These are phyloP conservation scores for Stephanodiscus triporus DNA, from an alignment of 108 stramenopile species.

Conservation along the genomic window DNA sequence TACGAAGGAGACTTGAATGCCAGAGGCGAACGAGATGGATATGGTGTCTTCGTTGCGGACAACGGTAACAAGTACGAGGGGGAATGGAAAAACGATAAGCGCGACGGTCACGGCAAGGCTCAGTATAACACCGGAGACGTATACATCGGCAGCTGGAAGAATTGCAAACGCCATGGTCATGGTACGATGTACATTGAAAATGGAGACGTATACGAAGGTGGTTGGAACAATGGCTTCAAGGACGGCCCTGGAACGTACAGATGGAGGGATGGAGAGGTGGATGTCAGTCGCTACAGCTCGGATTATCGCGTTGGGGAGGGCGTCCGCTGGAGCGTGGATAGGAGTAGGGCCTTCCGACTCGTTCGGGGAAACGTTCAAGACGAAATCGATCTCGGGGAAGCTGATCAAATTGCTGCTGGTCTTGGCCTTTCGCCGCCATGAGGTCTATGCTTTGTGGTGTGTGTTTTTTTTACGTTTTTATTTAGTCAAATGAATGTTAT, in stretches of 20 bases:
- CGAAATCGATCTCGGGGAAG: conserved; percentile 42
- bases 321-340: conserved; percentile 54
- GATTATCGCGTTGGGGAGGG: conserved; percentile 58
- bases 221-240: conserved; percentile 47
- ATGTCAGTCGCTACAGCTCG: conserved; percentile 48
- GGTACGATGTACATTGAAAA: conserved; percentile 53
- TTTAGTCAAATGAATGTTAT: background rate
- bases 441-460: background rate
- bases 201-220: conserved; percentile 54
- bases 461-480: background rate
- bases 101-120: conserved; percentile 46
- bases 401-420: conserved; percentile 37
- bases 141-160: conserved; percentile 45
- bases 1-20: conserved; percentile 50
- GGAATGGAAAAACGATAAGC: conserved; percentile 49
- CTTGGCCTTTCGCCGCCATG: conserved; percentile 36
- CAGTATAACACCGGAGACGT: conserved; percentile 40
- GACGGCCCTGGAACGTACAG: conserved; percentile 53
- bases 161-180: conserved; percentile 43
- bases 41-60: conserved; percentile 45
- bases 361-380: conserved; percentile 51
- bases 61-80: conserved; percentile 54
- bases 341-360: conserved; percentile 44
- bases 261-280: conserved; percentile 58
- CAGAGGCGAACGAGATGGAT: conserved; percentile 48